These are phyloP conservation scores for Populus trichocarpa DNA, from an alignment of 441 rosid genomes.

Conservation along the genomic window DNA sequence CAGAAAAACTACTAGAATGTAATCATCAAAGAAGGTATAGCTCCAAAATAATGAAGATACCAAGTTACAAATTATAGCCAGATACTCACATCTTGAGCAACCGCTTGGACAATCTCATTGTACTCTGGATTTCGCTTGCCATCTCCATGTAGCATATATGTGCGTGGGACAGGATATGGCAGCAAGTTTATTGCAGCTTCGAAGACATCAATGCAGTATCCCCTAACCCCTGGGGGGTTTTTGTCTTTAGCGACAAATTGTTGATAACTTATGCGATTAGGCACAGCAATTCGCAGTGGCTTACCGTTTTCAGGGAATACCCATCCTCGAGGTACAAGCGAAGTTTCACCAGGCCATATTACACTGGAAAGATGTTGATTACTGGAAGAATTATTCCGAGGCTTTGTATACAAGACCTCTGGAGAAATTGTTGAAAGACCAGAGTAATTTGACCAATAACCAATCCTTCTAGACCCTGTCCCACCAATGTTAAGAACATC, in stretches of 20 bases:
- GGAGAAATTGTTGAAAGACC: conserved; percentile 66
- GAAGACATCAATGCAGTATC: conserved; percentile 86
- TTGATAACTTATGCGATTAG: conserved; percentile 61
- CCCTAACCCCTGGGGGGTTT: conserved; percentile 67
- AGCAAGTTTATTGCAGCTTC: conserved; percentile 83
- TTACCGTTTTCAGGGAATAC: conserved; percentile 84
- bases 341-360: conserved; percentile 80
- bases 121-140: conserved; percentile 65
- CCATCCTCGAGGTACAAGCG: conserved; percentile 71
- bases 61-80: neutral
- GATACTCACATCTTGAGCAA: conserved; percentile 64
- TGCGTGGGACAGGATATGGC: conserved; percentile 76
- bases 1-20: conserved; percentile 3
- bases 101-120: conserved; percentile 49
- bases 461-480: conserved; percentile 58
- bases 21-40: neutral
- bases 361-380: conserved; percentile 50
- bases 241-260: conserved; percentile 55
- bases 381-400: conserved; percentile 38
- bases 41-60: neutral
- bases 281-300: conserved; percentile 73
- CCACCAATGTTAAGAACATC: conserved; percentile 74
- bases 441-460: conserved; percentile 83
- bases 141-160: conserved; percentile 56
- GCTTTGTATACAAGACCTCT: conserved; percentile 53